Percentiles rank a stretch among this genome's conserved stretches.
Evolutionary conservation across 2,329 filamentous ascomycete genomes (phyloP).

Genomic region (Nemania sp.): DNA sequence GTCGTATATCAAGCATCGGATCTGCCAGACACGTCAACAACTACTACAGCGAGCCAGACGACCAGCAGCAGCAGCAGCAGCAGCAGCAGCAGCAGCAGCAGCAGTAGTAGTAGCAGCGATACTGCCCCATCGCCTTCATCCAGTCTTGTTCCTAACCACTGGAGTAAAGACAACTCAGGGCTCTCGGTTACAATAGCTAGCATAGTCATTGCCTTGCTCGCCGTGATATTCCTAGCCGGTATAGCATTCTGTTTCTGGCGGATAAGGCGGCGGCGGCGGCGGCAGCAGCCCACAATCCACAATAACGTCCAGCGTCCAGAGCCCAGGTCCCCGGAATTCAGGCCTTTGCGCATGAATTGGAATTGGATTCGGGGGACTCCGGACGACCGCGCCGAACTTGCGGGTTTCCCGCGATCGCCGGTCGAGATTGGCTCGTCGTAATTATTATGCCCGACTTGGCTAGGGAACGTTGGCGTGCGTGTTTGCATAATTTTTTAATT

Average conservation of each 20-base stretch:
- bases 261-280: background rate
- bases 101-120: background rate
- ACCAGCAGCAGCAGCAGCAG: background rate
- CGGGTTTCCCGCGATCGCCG: no score
- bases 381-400: no score
- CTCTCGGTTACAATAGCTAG: slow-evolving; percentile 9
- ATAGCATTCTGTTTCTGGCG: slow-evolving; percentile 15
- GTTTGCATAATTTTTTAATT: no score
- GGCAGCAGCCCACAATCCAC: no score
- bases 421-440: no score
- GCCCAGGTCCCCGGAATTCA: no score
- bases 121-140: no score
- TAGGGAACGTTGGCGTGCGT: no score
- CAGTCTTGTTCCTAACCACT: background rate
- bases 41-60: background rate
- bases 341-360: no score
- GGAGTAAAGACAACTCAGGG: background rate
- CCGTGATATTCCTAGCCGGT: slow-evolving; percentile 1
- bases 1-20: slow-evolving; percentile 18
- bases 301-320: no score
- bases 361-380: no score
- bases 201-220: slow-evolving; percentile 10
- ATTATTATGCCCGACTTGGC: no score
- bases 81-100: background rate
- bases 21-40: background rate